These are phyloP conservation scores for Carex scoparia DNA, from an alignment of 176 grass and related monocot genomes.

Conservation along the genomic window DNA sequence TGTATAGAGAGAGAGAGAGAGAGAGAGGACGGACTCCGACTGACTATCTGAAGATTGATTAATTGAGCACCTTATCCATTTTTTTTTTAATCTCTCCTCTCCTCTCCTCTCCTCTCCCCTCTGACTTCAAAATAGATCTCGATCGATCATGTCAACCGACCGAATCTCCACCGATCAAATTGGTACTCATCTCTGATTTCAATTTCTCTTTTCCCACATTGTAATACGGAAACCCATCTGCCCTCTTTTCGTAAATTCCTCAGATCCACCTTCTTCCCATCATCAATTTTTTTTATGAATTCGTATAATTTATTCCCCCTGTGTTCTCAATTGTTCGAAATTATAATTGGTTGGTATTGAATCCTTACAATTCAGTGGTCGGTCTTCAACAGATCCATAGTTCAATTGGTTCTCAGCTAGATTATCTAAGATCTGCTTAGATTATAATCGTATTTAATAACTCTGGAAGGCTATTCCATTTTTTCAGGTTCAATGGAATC, in stretches of 20 bases:
- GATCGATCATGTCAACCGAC: slow-evolving; percentile 27
- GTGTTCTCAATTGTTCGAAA: background rate
- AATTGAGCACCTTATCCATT: slow-evolving; percentile 16
- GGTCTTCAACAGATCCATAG: background rate
- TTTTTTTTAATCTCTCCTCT: background rate
- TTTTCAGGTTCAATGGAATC: slow-evolving; percentile 21
- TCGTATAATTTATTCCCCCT: background rate
- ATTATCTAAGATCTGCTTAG: slow-evolving; percentile 5
- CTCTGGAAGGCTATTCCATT: background rate
- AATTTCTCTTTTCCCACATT: background rate
- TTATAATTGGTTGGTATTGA: background rate
- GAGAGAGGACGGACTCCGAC: no score
- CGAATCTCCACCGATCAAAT: slow-evolving; percentile 22
- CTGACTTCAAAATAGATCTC: slow-evolving; percentile 15
- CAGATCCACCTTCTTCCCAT: slow-evolving; percentile 17
- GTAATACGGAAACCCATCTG: background rate
- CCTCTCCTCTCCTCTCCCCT: background rate
- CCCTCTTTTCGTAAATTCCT: background rate
- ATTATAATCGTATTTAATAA: background rate
- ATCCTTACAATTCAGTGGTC: background rate
- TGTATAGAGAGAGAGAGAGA: background rate
- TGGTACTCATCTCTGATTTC: background rate
- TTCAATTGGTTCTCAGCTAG: background rate
- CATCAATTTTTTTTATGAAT: background rate
- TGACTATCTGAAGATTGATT: no score